Evolutionary conservation across 768 basidiomycete genomes (phyloP), one percentile per base, ranked within the genome.

Genomic region (Phylloporus scabripes): DNA sequence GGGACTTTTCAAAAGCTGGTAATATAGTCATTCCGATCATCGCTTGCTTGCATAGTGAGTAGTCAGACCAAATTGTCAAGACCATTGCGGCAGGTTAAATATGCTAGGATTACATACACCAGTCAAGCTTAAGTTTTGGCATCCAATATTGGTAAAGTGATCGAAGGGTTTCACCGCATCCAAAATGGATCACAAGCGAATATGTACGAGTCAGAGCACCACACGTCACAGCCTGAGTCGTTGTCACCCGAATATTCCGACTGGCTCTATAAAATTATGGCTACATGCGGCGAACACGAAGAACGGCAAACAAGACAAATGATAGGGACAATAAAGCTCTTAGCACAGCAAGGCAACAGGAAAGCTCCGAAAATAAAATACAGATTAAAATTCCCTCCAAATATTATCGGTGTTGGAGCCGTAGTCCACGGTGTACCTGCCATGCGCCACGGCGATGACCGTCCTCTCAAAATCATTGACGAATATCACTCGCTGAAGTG

Each of bases 401-500:
- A 42, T 51, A 31, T 45, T 45, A 42, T 70, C 67, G 2, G 56
- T 37, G 29, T 32, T 53, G 11, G 52, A 53, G 10, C 64, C 64
- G n/a, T 34, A 43, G 31, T 72, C 64, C 31, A 67, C 32, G 17
- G 32, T 21, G 42, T 67, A 68, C 6, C 58, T 37, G 21, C 69
- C 70, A 10, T 64, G 66, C 20, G 64, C 70, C 37, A 76, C 70
- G n/a, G 57, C 18, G 28, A 66, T 10, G 26, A 78, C 73, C 17
- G 71, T 81, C 57, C 80, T 72, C 51, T 83, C 81, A 58, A 82
- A 80, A 32, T 83, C 74, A 48, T 76, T 71, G 42, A 85, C 81
- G 54, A 83, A 85, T n/a, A 85, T 68, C 6, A 83, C 72, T 18
- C 71, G 71, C 8, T 56, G 57, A 24, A 84, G 66, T 1, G 72